Evolutionary conservation across 2,329 filamentous ascomycete species (phyloP).

Genomic region (Venturia effusa): DNA sequence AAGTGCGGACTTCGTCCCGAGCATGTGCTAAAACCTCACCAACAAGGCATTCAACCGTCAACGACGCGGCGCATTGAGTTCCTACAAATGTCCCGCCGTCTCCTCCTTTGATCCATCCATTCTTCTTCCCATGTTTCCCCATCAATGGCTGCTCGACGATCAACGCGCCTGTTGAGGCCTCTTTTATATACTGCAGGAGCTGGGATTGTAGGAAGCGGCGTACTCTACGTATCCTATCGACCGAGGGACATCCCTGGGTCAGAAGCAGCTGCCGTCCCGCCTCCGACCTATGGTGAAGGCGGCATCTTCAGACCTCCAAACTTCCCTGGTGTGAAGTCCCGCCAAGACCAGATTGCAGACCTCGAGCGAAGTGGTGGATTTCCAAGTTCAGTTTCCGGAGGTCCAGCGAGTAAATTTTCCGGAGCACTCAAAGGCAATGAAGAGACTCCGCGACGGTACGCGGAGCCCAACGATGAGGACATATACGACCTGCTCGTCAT

Average conservation of each 20-base stretch:
- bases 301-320: slow-evolving; percentile 56
- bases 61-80: neutral
- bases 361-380: slow-evolving; percentile 42
- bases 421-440: slow-evolving; percentile 17
- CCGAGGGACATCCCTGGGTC: slow-evolving; percentile 62
- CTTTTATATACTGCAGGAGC: slow-evolving; percentile 49
- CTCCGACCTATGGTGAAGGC: slow-evolving; percentile 57
- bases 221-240: slow-evolving; percentile 54
- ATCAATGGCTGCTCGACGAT: slow-evolving; percentile 9
- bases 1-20: neutral
- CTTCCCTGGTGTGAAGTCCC: slow-evolving; percentile 52
- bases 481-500: slow-evolving; percentile 71
- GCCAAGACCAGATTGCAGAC: slow-evolving; percentile 53
- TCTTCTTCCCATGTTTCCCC: neutral
- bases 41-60: neutral
- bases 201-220: slow-evolving; percentile 41
- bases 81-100: neutral
- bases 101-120: neutral
- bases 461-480: slow-evolving; percentile 30
- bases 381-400: slow-evolving; percentile 17
- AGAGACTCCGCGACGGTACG: slow-evolving; percentile 16
- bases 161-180: slow-evolving; percentile 28
- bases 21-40: neutral
- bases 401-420: slow-evolving; percentile 31
- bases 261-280: slow-evolving; percentile 57